phyloP scores from a whole-genome alignment of 768 basidiomycete genomes.

The Astraeus odoratus region DNA sequence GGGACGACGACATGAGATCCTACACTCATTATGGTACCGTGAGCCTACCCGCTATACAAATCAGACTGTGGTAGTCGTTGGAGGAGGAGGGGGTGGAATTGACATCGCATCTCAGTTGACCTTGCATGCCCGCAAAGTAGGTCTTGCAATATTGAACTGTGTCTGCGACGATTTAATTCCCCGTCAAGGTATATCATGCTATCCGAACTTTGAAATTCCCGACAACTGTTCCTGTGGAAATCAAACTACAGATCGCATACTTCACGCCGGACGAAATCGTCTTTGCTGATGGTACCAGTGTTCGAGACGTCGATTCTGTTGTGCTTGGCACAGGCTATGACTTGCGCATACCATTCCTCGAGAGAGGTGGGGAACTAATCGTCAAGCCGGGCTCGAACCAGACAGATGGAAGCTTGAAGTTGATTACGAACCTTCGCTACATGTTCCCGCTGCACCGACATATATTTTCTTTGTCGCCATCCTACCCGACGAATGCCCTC shows the following conservation, averaged over 20 bases:
- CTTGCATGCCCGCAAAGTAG: constrained; percentile 36
- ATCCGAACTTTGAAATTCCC: constrained; percentile 22
- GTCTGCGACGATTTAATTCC: not conserved
- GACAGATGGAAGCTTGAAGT: constrained; percentile 10
- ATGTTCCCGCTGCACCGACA: constrained; percentile 50
- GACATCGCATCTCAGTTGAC: constrained; percentile 41
- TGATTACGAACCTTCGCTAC: constrained; percentile 46
- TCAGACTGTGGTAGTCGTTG: constrained; percentile 43
- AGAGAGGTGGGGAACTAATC: constrained; percentile 18
- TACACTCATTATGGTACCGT: constrained; percentile 51
- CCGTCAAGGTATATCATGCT: constrained; percentile 30
- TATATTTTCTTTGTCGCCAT: constrained; percentile 44
- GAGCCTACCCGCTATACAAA: constrained; percentile 36
- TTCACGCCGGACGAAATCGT: constrained; percentile 39
- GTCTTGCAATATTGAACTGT: not conserved
- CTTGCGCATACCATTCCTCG: constrained; percentile 43
- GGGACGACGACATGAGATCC: constrained; percentile 29
- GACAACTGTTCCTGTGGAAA: constrained; percentile 15
- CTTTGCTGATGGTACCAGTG: constrained; percentile 40
- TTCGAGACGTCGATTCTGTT: constrained; percentile 37
- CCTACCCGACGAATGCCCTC: constrained; percentile 43
- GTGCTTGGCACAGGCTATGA: constrained; percentile 54
- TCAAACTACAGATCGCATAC: constrained; percentile 41
- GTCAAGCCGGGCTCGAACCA: constrained; percentile 13
- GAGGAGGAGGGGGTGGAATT: constrained; percentile 39